Base-by-base conservation (phyloP, 495 filamentous ascomycete species). In the Talaromyces trachyspermus region DNA sequence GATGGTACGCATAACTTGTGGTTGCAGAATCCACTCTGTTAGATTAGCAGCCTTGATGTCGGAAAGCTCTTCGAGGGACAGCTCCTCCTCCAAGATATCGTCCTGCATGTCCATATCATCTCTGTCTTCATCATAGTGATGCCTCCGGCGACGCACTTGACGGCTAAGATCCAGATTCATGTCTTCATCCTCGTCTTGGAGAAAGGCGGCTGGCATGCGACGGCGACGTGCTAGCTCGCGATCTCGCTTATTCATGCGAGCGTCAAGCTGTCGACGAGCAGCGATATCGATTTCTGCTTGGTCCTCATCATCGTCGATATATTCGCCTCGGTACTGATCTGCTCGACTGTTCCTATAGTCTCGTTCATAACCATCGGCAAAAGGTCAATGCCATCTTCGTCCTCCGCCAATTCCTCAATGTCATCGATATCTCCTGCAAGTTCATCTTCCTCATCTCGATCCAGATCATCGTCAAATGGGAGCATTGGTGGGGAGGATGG, bases 351-450 rank as follows among this genome's bases (percentile, higher is more conserved):
- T 70, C 43, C 72, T 71, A 63, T 96, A 95, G 65, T 96, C 90
- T 48, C 75, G 74, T 64, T 95, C 88, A 63, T 89, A 95, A 51
- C 88, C 85, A 53, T 94, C 86, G 25, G 76, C 85, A 58, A 96
- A 20, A 99, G 78, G 67, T 99, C 91, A 54, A 96, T 95, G 14
- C 86, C 86, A 36, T 84, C 86, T 55, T 92, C 87, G 56, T 97
- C 92, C 62, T 97, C 94, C 9, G 90, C 94, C 80, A 89, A 80
- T 64, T 99, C 94, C 54, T 97, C 94, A 37, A 88, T 78, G 56
- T 99, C 94, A 47, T 96, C 90, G 54, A 96, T 80, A 56, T 95
- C 89, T 38, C 76, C 82, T 36, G 83, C 72, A 5, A 94, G 63
- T 50, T 89, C 84, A 43, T 77, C 72, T 40, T 88, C 85, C 33